These are phyloP conservation scores for Penicillium sp. DNA, from an alignment of 2,329 filamentous ascomycete species.

Conservation along the genomic window DNA sequence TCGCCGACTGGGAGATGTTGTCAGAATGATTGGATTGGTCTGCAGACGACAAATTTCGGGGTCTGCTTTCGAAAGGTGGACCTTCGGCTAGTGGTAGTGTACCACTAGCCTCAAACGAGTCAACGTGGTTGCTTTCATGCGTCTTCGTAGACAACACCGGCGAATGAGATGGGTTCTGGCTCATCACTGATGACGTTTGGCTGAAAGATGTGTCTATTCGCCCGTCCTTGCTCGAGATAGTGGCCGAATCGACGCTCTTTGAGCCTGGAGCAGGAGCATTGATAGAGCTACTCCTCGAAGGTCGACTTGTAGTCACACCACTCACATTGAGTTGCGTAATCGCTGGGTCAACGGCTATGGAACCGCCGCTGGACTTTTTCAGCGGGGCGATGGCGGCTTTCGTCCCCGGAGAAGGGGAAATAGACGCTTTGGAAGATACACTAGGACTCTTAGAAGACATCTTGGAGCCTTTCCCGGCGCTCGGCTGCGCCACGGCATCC, in stretches of 20 bases:
- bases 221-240: conserved; percentile 31
- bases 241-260: conserved; percentile 29
- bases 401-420: conserved; percentile 35
- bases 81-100: conserved; percentile 15
- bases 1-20: conserved; percentile 23
- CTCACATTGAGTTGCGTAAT: conserved; percentile 48
- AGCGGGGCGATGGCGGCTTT: conserved; percentile 40
- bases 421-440: conserved; percentile 42
- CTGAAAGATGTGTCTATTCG: conserved; percentile 28
- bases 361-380: conserved; percentile 32
- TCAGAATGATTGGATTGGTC: conserved; percentile 32
- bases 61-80: conserved; percentile 21
- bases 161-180: conserved; percentile 31
- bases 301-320: conserved; percentile 29
- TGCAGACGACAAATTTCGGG: conserved; percentile 21
- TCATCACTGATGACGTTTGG: conserved; percentile 32
- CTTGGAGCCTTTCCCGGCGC: conserved; percentile 34
- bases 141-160: conserved; percentile 34
- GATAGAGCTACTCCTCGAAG: conserved; percentile 32
- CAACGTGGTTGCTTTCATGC: conserved; percentile 25
- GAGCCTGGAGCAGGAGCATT: conserved; percentile 31
- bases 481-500: conserved; percentile 25
- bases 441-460: conserved; percentile 43
- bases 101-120: conserved; percentile 19
- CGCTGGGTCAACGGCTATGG: conserved; percentile 43